Base-by-base conservation (phyloP, 2,329 filamentous ascomycete genomes). In the Plenodomus lindquistii region DNA sequence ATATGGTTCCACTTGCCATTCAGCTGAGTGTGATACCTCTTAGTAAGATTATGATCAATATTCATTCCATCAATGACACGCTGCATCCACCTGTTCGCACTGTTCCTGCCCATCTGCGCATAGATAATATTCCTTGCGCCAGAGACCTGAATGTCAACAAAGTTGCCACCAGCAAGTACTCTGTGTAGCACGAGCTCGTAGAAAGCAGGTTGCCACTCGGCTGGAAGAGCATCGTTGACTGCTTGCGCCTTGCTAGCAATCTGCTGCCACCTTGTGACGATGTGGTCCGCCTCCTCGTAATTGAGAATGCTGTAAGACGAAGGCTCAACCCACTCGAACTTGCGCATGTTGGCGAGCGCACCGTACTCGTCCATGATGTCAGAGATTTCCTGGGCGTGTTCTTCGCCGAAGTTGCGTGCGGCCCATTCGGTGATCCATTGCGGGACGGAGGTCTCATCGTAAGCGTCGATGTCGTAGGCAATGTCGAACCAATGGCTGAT, bases 401-500 rank as follows among this genome's bases (percentile, higher is more conserved):
- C 69, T 0, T 70, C 41, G 1, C 77, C 81, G 52, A 87, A 87
- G 56, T 84, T 83, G 4, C 83, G 79, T 6, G 75, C 67, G 2
- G 81, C 81, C 78, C 82, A 86, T 2, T 75, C 72, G 16, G 75
- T 64, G 13, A 85, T 75, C 82, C 85, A 88, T 2, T 75, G 72
- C 1, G 74, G 72, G 0, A 82, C 79, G 44, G 79, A 82, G 39
- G 81, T 77, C 42, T 80, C 76, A n/a, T 77, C 75, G 77, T 81
- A 86, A 1, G 72, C 64, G 17, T 79, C 71, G 18, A 81, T 79
- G 60, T 88, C 82, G 63, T 88, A 89, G 1, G 84, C 86, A 51
- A 88, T 76, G 54, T 87, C 85, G 53, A 88, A 74, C 72, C 85
- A 87, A 67, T 88, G 85, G 61, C 76, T 83, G 63, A 88, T 83